These are phyloP conservation scores for Myxozyma monticola DNA, from an alignment of 805 yeast genomes.

Conservation along the genomic window DNA sequence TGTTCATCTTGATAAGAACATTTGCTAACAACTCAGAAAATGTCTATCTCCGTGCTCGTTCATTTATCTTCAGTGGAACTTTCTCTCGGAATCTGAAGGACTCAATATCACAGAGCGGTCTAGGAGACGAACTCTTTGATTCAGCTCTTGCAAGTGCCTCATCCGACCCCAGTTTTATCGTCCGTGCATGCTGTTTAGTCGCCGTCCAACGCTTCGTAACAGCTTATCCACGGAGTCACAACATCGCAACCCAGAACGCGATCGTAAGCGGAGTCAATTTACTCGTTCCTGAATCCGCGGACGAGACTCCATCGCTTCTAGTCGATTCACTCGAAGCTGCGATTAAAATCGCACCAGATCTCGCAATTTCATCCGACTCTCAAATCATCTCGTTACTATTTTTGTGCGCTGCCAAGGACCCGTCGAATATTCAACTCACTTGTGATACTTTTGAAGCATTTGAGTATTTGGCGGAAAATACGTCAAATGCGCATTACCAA, in stretches of 20 bases:
- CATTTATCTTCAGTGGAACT: conserved; percentile 26
- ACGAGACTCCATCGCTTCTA: conserved; percentile 74
- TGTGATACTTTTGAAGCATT: conserved; percentile 71
- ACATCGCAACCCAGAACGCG: conserved; percentile 33
- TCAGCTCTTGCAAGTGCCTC: conserved; percentile 15
- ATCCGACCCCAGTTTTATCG: conserved; percentile 22
- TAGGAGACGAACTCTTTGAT: conserved; percentile 15
- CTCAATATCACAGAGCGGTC: not conserved
- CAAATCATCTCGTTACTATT: conserved; percentile 57
- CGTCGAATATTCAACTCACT: conserved; percentile 69
- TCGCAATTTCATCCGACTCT: conserved; percentile 38
- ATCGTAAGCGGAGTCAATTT: conserved; percentile 45
- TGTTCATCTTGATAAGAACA: too few relatives aligned
- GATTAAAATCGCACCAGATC: conserved; percentile 49
- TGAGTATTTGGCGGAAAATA: conserved; percentile 53
- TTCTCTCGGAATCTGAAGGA: conserved; percentile 15
- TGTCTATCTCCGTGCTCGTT: conserved; percentile 26
- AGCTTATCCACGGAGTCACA: conserved; percentile 23
- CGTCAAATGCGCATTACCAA: conserved; percentile 34
- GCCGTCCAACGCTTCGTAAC: conserved; percentile 20
- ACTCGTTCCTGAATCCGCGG: conserved; percentile 64
- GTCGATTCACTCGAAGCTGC: conserved; percentile 67
- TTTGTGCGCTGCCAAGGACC: conserved; percentile 65
- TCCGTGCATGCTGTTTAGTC: conserved; percentile 27
- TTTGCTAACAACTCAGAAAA: not conserved